A percentile compares a stretch with the other conserved stretches of the same genome.
phyloP scores from a whole-genome alignment of 169 alveolate genomes.

The Haemoproteus tartakovskyi region DNA sequence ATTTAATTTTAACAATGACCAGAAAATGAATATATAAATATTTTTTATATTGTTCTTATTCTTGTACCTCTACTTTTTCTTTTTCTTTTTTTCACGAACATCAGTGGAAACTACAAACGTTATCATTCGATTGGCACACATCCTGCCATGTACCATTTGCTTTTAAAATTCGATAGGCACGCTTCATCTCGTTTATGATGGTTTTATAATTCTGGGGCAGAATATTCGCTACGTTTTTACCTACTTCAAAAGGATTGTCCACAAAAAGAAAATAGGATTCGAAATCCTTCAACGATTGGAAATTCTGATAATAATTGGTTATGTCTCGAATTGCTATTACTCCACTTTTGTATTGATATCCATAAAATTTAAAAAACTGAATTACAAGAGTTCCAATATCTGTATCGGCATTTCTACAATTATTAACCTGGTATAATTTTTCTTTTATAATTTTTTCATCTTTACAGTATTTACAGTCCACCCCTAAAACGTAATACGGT shows the following conservation, averaged over 20 bases:
- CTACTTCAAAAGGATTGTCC: slow-evolving; percentile 81
- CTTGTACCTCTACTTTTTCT: no score
- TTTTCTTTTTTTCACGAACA: no score
- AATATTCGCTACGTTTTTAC: slow-evolving; percentile 79
- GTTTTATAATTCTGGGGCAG: slow-evolving; percentile 57
- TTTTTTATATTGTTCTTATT: no score
- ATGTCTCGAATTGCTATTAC: slow-evolving; percentile 67
- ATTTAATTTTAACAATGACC: no score
- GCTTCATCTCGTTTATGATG: slow-evolving; percentile 47
- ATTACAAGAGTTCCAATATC: slow-evolving; percentile 20
- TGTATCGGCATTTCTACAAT: slow-evolving; percentile 1
- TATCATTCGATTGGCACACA: slow-evolving; percentile 19
- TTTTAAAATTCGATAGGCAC: slow-evolving; percentile 61
- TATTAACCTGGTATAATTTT: slow-evolving; percentile 58
- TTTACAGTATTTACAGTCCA: slow-evolving; percentile 75
- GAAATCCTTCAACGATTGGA: slow-evolving; percentile 11
- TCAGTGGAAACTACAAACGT: neutral
- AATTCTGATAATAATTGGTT: slow-evolving; percentile 62
- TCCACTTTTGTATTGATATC: slow-evolving; percentile 66
- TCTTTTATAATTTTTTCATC: slow-evolving; percentile 66
- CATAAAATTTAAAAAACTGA: slow-evolving; percentile 64
- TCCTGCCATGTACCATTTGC: slow-evolving; percentile 63
- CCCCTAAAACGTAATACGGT: slow-evolving; percentile 76
- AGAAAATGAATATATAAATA: no score
- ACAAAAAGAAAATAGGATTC: slow-evolving; percentile 68